Base-by-base conservation (phyloP, 2,329 filamentous ascomycete genomes). In the Penicillium sp. region DNA sequence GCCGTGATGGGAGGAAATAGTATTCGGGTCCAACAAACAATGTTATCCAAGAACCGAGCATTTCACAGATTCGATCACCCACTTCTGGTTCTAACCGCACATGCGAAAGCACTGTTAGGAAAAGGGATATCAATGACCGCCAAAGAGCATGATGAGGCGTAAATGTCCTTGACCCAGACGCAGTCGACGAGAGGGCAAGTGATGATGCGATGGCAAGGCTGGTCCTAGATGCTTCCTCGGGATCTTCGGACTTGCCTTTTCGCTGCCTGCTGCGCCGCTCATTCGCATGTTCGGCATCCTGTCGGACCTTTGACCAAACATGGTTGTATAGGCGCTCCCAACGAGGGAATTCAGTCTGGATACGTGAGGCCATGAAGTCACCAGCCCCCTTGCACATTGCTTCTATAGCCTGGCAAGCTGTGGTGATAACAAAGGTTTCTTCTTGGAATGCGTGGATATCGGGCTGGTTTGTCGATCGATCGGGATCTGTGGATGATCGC, bases 321-420 rank as follows among this genome's bases (percentile, higher is more conserved):
- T 64, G 64, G 5, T 56, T 63, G 63, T 78, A 78, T 1, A 78
- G 59, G 7, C 67, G 68, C 32, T 73, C 68, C 68, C 75, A 72
- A 42, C 72, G 69, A 1, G 73, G 63, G 51, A 75, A 97, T 51
- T 91, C 86, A 4, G 83, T 84, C 67, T 88, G 84, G 55, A 97
- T 83, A 6, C 94, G 80, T 0, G 84, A 85, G 27, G 81, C 79
- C 73, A 97, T 84, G 66, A 99, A 99, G 54, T 91, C 86, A 0
- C 91, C 90, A 0, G 90, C 90, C 40, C 83, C 78, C 49, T 77
- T 75, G 66, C 90, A 95, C 50, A 97, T 80, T 9, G 81, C 76
- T 2, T 77, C 77, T 3, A 97, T 77, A 0, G 90, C 83, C 12
- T 85, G 79, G 52, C 90, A 85, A 5, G 91, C 86, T 13, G 86